Conservation (phyloP, 2,329 filamentous ascomycete species). For the Sordariomycetes sp. region DNA sequence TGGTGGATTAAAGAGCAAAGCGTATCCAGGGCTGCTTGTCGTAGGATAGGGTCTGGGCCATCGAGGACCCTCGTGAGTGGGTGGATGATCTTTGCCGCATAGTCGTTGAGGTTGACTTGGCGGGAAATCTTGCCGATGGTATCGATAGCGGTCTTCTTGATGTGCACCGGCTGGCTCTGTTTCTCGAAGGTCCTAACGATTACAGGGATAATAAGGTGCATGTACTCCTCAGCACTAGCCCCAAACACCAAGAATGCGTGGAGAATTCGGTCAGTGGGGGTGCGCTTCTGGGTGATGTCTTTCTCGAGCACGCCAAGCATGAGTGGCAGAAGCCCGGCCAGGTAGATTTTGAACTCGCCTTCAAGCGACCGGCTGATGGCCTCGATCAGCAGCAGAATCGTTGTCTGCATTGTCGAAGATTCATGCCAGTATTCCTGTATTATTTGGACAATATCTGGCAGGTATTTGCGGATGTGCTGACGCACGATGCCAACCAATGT, state of each 20-base stretch:
- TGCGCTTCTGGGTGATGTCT: conserved; percentile 65
- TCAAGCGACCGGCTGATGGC: conserved; percentile 89
- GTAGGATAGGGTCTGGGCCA: conserved; percentile 61
- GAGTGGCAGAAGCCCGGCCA: conserved; percentile 78
- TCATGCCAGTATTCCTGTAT: conserved; percentile 86
- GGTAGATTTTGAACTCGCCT: conserved; percentile 94
- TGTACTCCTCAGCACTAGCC: conserved; percentile 92
- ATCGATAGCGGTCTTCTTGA: conserved; percentile 86
- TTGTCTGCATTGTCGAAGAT: conserved; percentile 73
- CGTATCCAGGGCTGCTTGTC: conserved; percentile 81
- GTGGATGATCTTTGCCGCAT: conserved; percentile 92
- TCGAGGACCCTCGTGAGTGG: conserved; percentile 77
- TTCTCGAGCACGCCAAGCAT: conserved; percentile 94
- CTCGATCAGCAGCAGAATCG: conserved; percentile 86
- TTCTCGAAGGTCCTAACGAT: conserved; percentile 94
- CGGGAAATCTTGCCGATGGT: conserved; percentile 89
- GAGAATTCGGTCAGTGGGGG: conserved; percentile 79
- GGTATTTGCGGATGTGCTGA: conserved; percentile 88
- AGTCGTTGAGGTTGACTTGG: conserved; percentile 95
- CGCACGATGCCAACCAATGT: conserved; percentile 90
- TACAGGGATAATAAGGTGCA: conserved; percentile 96
- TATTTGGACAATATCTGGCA: conserved; percentile 77
- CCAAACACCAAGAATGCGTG: conserved; percentile 96
- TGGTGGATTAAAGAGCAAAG: conserved; percentile 94
- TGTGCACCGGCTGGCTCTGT: conserved; percentile 65